Conservation (phyloP, 345 rosid species). For the Citrus hindsii region DNA sequence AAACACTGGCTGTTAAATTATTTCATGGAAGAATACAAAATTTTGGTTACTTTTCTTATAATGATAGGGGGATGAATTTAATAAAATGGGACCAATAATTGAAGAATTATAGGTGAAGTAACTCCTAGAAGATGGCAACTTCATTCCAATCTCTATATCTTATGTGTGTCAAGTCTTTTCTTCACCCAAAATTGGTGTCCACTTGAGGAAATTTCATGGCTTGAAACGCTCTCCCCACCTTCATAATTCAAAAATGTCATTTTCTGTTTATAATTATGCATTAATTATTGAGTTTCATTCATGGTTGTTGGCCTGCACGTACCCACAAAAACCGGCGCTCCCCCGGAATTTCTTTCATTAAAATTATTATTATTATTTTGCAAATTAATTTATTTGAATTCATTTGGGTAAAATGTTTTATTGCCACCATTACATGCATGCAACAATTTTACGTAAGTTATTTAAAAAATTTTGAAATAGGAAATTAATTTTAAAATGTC, state of each 20-base stretch:
- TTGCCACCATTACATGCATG: no score
- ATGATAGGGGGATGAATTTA: neutral
- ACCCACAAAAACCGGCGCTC: neutral
- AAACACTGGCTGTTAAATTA: neutral
- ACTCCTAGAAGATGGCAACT: constrained; percentile 4
- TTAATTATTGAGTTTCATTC: no score
- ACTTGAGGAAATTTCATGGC: constrained; percentile 1
- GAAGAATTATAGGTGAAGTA: constrained; percentile 17
- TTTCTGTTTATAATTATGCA: neutral
- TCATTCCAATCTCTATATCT: neutral
- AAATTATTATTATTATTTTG: no score
- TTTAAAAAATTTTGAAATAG: no score
- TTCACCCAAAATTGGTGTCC: neutral
- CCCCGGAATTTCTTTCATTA: neutral
- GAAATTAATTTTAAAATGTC: no score
- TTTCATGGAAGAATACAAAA: neutral
- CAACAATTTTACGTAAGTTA: no score
- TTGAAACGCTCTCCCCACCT: neutral
- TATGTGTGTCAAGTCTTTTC: constrained; percentile 10
- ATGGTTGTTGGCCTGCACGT: neutral
- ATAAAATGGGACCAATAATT: constrained; percentile 20
- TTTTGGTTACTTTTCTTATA: neutral
- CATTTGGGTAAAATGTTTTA: no score
- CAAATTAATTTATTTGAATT: no score
- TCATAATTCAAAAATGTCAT: constrained; percentile 3